Base-by-base conservation (phyloP, 257 asterid genomes). In the Solanum medicagineum region DNA sequence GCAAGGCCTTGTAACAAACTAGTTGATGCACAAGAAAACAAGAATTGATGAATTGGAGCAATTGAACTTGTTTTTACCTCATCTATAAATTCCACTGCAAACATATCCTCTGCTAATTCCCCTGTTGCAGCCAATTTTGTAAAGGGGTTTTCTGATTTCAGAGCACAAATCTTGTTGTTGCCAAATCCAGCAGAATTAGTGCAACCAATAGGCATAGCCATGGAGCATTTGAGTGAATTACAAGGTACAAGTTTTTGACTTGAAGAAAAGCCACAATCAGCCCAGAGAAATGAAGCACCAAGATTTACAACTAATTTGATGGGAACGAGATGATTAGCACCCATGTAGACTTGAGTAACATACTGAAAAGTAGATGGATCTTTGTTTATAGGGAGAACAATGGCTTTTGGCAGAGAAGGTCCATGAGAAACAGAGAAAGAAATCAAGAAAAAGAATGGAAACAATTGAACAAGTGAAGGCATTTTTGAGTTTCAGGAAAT, bases 401-500 rank as follows among this genome's bases (percentile, higher is more conserved):
- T 92, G 68, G 95, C 91, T 66, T 88, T 90, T 5, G 99, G 98
- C 59, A 91, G 88, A 65, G 87, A 86, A 89, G 98, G 97, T 32
- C 85, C 87, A 63, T 89, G 91, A 40, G 95, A 83, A 63, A 82
- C 22, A 2, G 95, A 84, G 62, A 62, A 29, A 24, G 84, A 55
- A 3, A 87, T 6, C 29, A 86, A 89, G 77, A 83, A 75, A 81
- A 80, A 36, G 75, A 90, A 85, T 1, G 89, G 62, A 15, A 91
- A 57, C 8, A 84, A 84, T 8, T 86, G 86, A 74, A 54, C 51
- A 44, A 74, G 49, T 45, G 22, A 36, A 87, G 94, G 90, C 96
- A 92, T 83, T 83, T 10, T 82, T 82, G 20, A 15, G 53, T 82
- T 82, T 62, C 24, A 51, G 55, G 85, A 55, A 29, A 19, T 51